Conservation (phyloP, 768 basidiomycete species). For the Amanita pallidorosea region DNA sequence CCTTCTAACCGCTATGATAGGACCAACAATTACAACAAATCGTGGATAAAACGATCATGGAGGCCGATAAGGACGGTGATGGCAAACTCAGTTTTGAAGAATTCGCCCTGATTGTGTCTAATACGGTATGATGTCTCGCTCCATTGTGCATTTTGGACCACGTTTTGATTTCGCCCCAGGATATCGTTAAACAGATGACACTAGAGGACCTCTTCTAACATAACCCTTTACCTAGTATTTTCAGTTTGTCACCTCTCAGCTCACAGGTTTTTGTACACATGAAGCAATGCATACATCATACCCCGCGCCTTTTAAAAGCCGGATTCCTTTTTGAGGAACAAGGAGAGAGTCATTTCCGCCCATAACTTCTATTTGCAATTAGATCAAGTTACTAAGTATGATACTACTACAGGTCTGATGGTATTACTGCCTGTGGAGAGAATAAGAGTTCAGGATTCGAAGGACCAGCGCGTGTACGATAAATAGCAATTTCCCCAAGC, state of each 20-base stretch:
- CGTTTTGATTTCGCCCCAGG: constrained; percentile 30
- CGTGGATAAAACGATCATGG: constrained; percentile 99
- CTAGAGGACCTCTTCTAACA: constrained; percentile 81
- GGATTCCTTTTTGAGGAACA: neutral
- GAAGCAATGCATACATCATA: constrained; percentile 1
- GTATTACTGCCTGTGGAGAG: too few relatives aligned
- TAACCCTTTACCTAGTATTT: neutral
- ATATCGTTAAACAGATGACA: constrained; percentile 99
- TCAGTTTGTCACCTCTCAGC: neutral
- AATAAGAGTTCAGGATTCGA: too few relatives aligned
- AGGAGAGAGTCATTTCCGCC: too few relatives aligned
- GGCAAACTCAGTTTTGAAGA: constrained; percentile 97
- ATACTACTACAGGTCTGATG: too few relatives aligned
- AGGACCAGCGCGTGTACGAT: too few relatives aligned
- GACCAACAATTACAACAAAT: constrained; percentile 99
- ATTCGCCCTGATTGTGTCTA: constrained; percentile 93
- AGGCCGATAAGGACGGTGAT: constrained; percentile 96
- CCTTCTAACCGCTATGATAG: constrained; percentile 27
- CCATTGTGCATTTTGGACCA: constrained; percentile 1
- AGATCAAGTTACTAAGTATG: too few relatives aligned
- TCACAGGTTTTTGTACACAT: constrained; percentile 4
- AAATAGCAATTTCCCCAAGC: neutral
- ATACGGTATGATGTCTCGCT: constrained; percentile 57
- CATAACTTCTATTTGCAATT: too few relatives aligned
- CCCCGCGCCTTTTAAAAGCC: neutral